These are phyloP conservation scores for Salicornia ramosissima DNA, from an alignment of 148 eudicot species.

Conservation along the genomic window DNA sequence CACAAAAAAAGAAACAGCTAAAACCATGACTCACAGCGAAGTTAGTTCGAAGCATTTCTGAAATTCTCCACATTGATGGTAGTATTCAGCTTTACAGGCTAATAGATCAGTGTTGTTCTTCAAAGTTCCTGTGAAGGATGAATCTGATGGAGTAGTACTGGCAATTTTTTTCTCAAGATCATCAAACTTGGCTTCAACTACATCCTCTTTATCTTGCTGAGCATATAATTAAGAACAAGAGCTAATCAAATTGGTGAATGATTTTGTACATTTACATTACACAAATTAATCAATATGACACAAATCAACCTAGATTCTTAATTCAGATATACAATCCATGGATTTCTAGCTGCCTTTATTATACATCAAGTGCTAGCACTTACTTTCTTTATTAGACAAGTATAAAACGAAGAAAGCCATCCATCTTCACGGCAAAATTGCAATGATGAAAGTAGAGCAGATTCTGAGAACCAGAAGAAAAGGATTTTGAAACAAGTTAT, in stretches of 20 bases:
- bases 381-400: slow-evolving; percentile 87
- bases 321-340: not conserved
- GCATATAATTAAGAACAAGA: slow-evolving; percentile 17
- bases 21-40: slow-evolving; percentile 50
- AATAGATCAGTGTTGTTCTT: slow-evolving; percentile 87
- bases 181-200: slow-evolving; percentile 73
- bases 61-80: slow-evolving; percentile 97
- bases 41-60: slow-evolving; percentile 97
- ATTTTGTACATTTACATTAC: not conserved
- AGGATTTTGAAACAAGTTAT: slow-evolving; percentile 2
- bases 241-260: slow-evolving; percentile 4
- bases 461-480: slow-evolving; percentile 48
- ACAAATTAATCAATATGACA: not conserved
- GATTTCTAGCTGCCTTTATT: not conserved
- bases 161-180: slow-evolving; percentile 64
- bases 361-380: slow-evolving; percentile 17
- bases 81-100: slow-evolving; percentile 98
- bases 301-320: not conserved
- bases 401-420: slow-evolving; percentile 87
- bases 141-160: slow-evolving; percentile 38
- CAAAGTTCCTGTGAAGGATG: slow-evolving; percentile 51
- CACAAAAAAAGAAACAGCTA: not conserved
- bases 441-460: slow-evolving; percentile 55
- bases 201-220: slow-evolving; percentile 84
- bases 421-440: slow-evolving; percentile 77